phyloP scores from a whole-genome alignment of 176 grass and related monocot species.

The Raddia distichophylla region DNA sequence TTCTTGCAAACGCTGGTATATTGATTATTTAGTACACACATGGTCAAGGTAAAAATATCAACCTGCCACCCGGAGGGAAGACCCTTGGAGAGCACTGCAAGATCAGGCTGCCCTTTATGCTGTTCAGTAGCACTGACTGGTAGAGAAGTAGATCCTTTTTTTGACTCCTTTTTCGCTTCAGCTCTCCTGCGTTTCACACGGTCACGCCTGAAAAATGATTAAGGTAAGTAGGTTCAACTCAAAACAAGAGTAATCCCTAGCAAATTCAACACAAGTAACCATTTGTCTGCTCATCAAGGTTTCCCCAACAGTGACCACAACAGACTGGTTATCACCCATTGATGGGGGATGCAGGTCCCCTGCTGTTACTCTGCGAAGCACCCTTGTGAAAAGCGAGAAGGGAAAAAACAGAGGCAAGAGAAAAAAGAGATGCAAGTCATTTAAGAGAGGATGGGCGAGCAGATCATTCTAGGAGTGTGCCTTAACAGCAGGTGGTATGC shows the following conservation, averaged over 20 bases:
- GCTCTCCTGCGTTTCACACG: slow-evolving; percentile 81
- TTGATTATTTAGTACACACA: too few relatives aligned
- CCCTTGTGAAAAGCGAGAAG: too few relatives aligned
- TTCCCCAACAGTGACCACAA: background rate
- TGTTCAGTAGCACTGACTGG: slow-evolving; percentile 9
- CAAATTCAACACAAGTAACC: background rate
- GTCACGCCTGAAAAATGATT: slow-evolving; percentile 64
- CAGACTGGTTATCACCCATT: background rate
- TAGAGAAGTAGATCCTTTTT: slow-evolving; percentile 16
- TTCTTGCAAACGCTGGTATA: background rate
- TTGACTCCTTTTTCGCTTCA: slow-evolving; percentile 46
- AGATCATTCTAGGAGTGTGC: too few relatives aligned
- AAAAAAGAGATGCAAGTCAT: too few relatives aligned
- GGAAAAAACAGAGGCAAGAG: too few relatives aligned
- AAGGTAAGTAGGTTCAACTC: background rate
- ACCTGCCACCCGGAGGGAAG: slow-evolving; percentile 95
- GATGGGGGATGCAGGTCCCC: too few relatives aligned
- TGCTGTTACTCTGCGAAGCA: too few relatives aligned
- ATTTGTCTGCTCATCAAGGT: background rate
- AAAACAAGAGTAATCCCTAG: background rate
- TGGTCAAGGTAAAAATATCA: slow-evolving; percentile 15
- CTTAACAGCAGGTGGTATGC: too few relatives aligned
- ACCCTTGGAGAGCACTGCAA: slow-evolving; percentile 69
- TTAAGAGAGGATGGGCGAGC: too few relatives aligned
- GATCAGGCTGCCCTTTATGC: slow-evolving; percentile 59